Percentiles rank a stretch among this genome's conserved stretches.
Evolutionary conservation across 108 stramenopile genomes (phyloP).

Genomic region (Parietichytrium sp.): DNA sequence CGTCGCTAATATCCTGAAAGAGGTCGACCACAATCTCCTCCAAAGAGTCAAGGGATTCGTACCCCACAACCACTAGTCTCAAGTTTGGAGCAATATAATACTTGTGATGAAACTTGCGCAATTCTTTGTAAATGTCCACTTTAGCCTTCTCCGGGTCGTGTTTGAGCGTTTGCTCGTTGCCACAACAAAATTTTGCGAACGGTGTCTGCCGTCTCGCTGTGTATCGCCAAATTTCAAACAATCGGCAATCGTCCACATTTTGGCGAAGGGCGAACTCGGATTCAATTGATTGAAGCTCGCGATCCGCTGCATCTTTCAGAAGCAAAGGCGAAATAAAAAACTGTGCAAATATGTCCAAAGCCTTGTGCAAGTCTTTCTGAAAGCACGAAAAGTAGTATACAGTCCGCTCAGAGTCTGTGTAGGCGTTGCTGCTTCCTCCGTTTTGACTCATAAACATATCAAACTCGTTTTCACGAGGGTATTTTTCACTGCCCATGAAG

Average conservation of each 20-base stretch:
- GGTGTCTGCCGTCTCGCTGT: constrained; percentile 68
- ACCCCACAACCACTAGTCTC: constrained; percentile 69
- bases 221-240: constrained; percentile 69
- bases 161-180: constrained; percentile 84
- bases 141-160: constrained; percentile 57
- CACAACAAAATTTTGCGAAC: constrained; percentile 83
- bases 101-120: constrained; percentile 78
- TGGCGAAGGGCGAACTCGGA: constrained; percentile 86
- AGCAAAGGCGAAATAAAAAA: constrained; percentile 90
- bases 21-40: constrained; percentile 73
- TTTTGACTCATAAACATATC: constrained; percentile 74
- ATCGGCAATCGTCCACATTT: constrained; percentile 85
- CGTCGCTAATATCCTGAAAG: constrained; percentile 64
- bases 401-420: constrained; percentile 86
- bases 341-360: constrained; percentile 85
- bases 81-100: constrained; percentile 89
- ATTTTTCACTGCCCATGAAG: constrained; percentile 79
- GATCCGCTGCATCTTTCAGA: constrained; percentile 68
- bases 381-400: constrained; percentile 85
- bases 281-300: constrained; percentile 90
- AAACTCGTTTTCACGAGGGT: constrained; percentile 83
- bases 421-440: constrained; percentile 92
- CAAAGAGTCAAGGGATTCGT: constrained; percentile 70
- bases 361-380: constrained; percentile 75
- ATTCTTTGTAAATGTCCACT: constrained; percentile 66